Evolutionary conservation across 495 filamentous ascomycete genomes (phyloP).

Genomic region (Cenococcum geophilum): DNA sequence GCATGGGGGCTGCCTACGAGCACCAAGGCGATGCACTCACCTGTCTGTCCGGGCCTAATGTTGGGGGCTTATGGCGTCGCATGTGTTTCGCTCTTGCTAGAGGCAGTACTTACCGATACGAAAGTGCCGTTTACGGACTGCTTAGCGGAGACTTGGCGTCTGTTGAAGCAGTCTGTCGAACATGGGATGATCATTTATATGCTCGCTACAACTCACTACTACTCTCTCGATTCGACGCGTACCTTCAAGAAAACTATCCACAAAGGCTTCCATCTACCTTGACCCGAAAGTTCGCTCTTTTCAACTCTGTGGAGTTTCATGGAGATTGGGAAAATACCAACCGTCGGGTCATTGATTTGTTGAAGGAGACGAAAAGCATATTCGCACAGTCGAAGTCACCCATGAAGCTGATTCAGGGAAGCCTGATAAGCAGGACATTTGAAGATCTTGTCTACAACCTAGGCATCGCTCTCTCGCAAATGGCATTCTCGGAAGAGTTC

Average conservation of each 20-base stretch:
- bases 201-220: slow-evolving; percentile 80
- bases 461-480: slow-evolving; percentile 50
- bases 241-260: slow-evolving; percentile 46
- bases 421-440: slow-evolving; percentile 55
- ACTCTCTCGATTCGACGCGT: slow-evolving; percentile 59
- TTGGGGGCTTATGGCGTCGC: slow-evolving; percentile 63
- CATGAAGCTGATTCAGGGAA: slow-evolving; percentile 60
- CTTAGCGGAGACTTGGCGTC: slow-evolving; percentile 75
- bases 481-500: slow-evolving; percentile 43
- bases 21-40: slow-evolving; percentile 15
- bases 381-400: slow-evolving; percentile 48
- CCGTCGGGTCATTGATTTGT: slow-evolving; percentile 45
- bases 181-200: slow-evolving; percentile 89
- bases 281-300: slow-evolving; percentile 44
- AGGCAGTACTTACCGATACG: slow-evolving; percentile 60
- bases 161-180: slow-evolving; percentile 66
- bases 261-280: slow-evolving; percentile 39
- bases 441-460: slow-evolving; percentile 52
- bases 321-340: slow-evolving; percentile 48
- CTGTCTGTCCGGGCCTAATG: slow-evolving; percentile 38
- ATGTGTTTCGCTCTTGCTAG: slow-evolving; percentile 73
- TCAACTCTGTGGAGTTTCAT: slow-evolving; percentile 50
- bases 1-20: slow-evolving; percentile 47
- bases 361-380: slow-evolving; percentile 46
- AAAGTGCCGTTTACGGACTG: slow-evolving; percentile 83